phyloP scores from a whole-genome alignment of 495 filamentous ascomycete genomes.

The Annulohypoxylon stygium region DNA sequence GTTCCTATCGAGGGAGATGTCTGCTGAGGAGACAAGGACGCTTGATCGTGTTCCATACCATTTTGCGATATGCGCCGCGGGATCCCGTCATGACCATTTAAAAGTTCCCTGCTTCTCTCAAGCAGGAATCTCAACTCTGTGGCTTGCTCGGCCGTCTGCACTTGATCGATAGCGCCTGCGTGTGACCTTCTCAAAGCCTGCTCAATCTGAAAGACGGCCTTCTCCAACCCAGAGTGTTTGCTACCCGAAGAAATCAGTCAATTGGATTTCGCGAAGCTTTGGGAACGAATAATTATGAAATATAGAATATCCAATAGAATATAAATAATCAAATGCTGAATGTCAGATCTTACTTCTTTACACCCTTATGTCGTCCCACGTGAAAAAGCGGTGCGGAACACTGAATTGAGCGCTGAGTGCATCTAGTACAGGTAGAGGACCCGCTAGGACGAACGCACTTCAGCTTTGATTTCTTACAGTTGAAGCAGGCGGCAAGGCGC shows the following conservation, averaged over 20 bases:
- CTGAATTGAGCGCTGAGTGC: slow-evolving; percentile 67
- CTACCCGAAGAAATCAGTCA: slow-evolving; percentile 52
- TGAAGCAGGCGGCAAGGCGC: slow-evolving; percentile 71
- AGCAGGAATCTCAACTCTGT: slow-evolving; percentile 69
- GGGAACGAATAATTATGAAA: background rate
- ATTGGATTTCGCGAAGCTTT: slow-evolving; percentile 32
- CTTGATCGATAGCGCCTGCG: slow-evolving; percentile 57
- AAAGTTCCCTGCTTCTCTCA: slow-evolving; percentile 59
- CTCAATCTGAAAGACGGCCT: slow-evolving; percentile 79
- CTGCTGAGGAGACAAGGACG: slow-evolving; percentile 49
- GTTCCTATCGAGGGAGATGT: slow-evolving; percentile 49
- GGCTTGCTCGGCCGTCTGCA: slow-evolving; percentile 68
- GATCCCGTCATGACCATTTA: slow-evolving; percentile 44
- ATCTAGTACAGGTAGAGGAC: slow-evolving; percentile 71
- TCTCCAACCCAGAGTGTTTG: slow-evolving; percentile 79
- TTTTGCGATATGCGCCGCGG: slow-evolving; percentile 35
- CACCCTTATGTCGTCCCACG: slow-evolving; percentile 77
- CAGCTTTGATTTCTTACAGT: slow-evolving; percentile 76
- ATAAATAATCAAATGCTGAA: background rate
- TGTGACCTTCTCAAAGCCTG: slow-evolving; percentile 76
- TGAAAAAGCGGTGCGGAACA: slow-evolving; percentile 77
- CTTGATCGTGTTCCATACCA: slow-evolving; percentile 35
- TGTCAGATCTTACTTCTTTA: slow-evolving; percentile 72
- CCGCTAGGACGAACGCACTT: slow-evolving; percentile 67
- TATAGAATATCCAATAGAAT: background rate